A percentile compares a stretch with the other conserved stretches of the same genome.
Conservation (phyloP, 257 asterid genomes). For the Capsicum chinense region DNA sequence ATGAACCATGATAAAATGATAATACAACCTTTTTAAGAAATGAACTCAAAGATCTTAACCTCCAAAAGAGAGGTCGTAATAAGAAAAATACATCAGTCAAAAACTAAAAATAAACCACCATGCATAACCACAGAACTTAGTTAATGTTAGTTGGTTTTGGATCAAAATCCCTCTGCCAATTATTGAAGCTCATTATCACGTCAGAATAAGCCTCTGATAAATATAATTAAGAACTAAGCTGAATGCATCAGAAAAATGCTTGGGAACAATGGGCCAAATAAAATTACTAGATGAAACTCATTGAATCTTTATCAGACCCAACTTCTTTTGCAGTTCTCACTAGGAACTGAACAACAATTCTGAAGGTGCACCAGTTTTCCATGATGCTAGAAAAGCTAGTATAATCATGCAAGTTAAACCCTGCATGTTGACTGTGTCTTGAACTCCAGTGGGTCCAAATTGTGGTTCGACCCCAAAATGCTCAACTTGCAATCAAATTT, state of each 20-base stretch:
- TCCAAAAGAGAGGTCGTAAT: neutral
- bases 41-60: neutral
- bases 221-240: neutral
- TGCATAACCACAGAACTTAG: neutral
- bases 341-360: neutral
- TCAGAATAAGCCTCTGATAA: neutral
- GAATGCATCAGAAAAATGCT: neutral
- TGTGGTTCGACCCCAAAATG: too few species aligned
- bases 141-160: neutral
- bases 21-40: neutral
- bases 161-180: neutral
- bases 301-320: neutral
- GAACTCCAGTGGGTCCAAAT: too few species aligned
- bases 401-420: neutral
- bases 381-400: neutral
- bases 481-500: neutral
- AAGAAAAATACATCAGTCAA: neutral
- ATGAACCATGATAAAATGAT: neutral
- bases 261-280: neutral
- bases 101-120: neutral
- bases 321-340: neutral
- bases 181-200: neutral
- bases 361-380: neutral
- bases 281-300: neutral
- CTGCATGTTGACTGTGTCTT: neutral